Percentiles rank a stretch among this genome's conserved stretches.
phyloP scores from a whole-genome alignment of 2,329 filamentous ascomycete genomes.

The Phaeoacremonium minimum region DNA sequence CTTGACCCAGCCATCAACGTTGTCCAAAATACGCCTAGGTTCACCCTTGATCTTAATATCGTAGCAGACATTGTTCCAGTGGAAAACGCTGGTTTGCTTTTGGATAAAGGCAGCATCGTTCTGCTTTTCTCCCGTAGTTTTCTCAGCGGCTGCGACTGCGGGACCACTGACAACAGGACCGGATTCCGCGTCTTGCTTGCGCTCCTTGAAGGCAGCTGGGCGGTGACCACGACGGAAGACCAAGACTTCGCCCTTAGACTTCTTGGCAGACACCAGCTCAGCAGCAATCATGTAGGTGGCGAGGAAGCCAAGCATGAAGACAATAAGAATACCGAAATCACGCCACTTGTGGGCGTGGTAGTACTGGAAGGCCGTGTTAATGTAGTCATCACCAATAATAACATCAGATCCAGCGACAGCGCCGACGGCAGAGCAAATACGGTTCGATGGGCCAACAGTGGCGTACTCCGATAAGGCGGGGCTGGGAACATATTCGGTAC shows the following conservation, averaged over 20 bases:
- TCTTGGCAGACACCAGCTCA: slow-evolving; percentile 61
- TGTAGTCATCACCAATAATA: slow-evolving; percentile 57
- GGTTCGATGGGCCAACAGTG: slow-evolving; percentile 29
- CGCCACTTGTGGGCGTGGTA: slow-evolving; percentile 58
- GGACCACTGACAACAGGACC: slow-evolving; percentile 45
- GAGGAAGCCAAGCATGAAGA: slow-evolving; percentile 59
- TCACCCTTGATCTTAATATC: slow-evolving; percentile 11
- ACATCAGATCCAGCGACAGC: slow-evolving; percentile 43
- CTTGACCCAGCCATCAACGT: slow-evolving; percentile 12
- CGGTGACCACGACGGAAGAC: slow-evolving; percentile 69
- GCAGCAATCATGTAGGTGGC: slow-evolving; percentile 58
- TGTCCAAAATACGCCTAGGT: slow-evolving; percentile 8
- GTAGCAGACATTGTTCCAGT: slow-evolving; percentile 12
- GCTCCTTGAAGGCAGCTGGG: slow-evolving; percentile 53
- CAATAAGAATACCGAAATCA: slow-evolving; percentile 67
- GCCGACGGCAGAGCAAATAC: slow-evolving; percentile 57
- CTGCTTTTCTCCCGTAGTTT: slow-evolving; percentile 24
- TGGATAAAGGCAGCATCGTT: slow-evolving; percentile 23
- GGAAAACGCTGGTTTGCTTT: slow-evolving; percentile 10
- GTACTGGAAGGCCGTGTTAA: slow-evolving; percentile 53
- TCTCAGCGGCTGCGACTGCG: slow-evolving; percentile 36
- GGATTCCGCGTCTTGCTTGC: slow-evolving; percentile 56
- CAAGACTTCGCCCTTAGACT: slow-evolving; percentile 73
- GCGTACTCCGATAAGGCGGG: slow-evolving; percentile 27
- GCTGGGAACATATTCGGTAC: slow-evolving; percentile 40